Percentiles rank a stretch among this genome's conserved stretches.
These are phyloP conservation scores for Cyberlindnera euphorbiiphila DNA, from an alignment of 805 yeast genomes.

Conservation along the genomic window DNA sequence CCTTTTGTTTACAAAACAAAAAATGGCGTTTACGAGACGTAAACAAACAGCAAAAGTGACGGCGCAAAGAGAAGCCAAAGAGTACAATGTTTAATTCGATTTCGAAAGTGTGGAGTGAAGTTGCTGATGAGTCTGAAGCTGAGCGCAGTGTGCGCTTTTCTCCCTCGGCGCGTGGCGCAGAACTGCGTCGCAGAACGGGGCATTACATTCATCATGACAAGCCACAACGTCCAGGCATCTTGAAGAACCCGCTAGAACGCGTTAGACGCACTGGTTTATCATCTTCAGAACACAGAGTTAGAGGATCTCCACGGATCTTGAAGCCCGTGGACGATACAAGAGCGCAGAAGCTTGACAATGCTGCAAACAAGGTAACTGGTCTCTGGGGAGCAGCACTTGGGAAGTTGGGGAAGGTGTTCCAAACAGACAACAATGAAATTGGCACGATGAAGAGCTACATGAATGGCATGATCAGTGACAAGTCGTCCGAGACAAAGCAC, in stretches of 20 bases:
- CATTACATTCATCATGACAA: constrained; percentile 21
- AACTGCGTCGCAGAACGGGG: constrained; percentile 1
- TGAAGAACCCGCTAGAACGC: constrained; percentile 11
- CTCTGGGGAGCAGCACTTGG: constrained; percentile 21
- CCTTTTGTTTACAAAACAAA: constrained; percentile 2
- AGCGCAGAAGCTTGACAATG: constrained; percentile 8
- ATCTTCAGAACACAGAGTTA: constrained; percentile 1
- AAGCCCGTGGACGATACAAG: constrained; percentile 15
- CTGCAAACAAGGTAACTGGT: constrained; percentile 12
- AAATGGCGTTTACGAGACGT: background rate
- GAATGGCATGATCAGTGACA: constrained; percentile 21
- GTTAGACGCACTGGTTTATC: too few relatives aligned
- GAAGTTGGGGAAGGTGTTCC: constrained; percentile 19
- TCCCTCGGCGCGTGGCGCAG: constrained; percentile 11
- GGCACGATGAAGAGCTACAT: constrained; percentile 23
- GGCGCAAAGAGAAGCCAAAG: background rate
- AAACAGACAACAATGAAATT: constrained; percentile 17
- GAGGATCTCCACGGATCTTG: constrained; percentile 21
- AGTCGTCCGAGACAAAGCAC: background rate
- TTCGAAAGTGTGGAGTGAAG: constrained; percentile 24
- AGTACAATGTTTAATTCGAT: constrained; percentile 22
- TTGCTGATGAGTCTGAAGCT: constrained; percentile 16
- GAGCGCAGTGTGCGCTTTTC: constrained; percentile 15
- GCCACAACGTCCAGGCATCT: background rate
- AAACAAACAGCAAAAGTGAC: background rate